Evolutionary conservation across 2,329 filamentous ascomycete species (phyloP).

Genomic region (Tolypocladium inflatum): DNA sequence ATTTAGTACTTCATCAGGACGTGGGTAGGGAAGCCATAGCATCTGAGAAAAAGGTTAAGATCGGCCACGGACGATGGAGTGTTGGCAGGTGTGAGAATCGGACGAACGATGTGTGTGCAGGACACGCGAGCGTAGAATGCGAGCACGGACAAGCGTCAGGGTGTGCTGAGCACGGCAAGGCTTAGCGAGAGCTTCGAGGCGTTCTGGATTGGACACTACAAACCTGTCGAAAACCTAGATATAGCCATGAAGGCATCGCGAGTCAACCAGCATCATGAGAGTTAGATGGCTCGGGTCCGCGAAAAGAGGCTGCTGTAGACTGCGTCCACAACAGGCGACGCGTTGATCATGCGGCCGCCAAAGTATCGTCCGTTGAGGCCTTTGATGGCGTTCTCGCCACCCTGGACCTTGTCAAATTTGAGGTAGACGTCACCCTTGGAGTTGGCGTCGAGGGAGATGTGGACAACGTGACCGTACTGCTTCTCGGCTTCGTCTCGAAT

Average conservation of each 20-base stretch:
- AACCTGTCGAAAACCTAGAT: constrained; percentile 39
- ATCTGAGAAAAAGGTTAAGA: constrained; percentile 5
- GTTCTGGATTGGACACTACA: constrained; percentile 13
- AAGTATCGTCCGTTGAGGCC: constrained; percentile 96
- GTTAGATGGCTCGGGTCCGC: constrained; percentile 70
- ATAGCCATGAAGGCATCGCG: constrained; percentile 21
- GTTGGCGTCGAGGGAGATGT: constrained; percentile 90
- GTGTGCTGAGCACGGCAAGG: background rate
- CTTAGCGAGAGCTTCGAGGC: background rate
- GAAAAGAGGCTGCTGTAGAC: constrained; percentile 97
- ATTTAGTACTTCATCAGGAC: constrained; percentile 6
- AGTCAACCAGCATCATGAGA: constrained; percentile 39
- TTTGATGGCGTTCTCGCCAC: constrained; percentile 95
- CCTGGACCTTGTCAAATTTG: constrained; percentile 93
- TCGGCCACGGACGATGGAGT: background rate
- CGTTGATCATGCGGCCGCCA: constrained; percentile 84
- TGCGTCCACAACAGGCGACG: constrained; percentile 92
- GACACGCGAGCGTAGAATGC: background rate
- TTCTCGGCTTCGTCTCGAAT: constrained; percentile 85
- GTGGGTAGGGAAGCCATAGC: constrained; percentile 2
- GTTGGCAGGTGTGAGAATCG: constrained; percentile 2
- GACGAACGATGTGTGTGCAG: constrained; percentile 2
- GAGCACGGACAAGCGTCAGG: background rate
- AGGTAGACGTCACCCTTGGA: constrained; percentile 95
- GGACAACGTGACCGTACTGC: constrained; percentile 95